Evolutionary conservation across 371 early-diverging fungal genomes (phyloP).

Genomic region (Haplosporangium sp.): DNA sequence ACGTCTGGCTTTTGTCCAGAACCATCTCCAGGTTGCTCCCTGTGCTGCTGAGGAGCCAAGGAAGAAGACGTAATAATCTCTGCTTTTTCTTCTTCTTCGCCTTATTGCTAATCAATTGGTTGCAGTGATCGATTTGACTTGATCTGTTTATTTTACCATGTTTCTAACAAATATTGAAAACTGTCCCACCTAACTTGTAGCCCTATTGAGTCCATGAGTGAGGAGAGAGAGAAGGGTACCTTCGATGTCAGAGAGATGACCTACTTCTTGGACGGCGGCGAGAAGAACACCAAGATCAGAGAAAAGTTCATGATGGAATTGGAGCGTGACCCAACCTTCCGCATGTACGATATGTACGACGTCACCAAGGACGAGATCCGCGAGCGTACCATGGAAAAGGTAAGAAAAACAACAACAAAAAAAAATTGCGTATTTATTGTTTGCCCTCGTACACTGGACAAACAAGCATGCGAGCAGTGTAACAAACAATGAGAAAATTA

Average conservation of each 20-base stretch:
- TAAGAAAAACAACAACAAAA: conserved; percentile 16
- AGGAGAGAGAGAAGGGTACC: conserved; percentile 82
- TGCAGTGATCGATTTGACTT: neutral
- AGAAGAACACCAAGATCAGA: conserved; percentile 74
- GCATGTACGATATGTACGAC: conserved; percentile 85
- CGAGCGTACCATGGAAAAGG: conserved; percentile 91
- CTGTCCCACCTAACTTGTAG: conserved; percentile 11
- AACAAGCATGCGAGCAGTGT: neutral
- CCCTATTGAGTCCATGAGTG: conserved; percentile 55
- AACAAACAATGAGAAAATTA: conserved; percentile 1
- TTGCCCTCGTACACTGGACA: neutral
- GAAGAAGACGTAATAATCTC: conserved; percentile 41
- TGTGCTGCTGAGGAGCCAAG: conserved; percentile 47
- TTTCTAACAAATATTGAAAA: too few species aligned
- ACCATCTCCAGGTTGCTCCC: conserved; percentile 45
- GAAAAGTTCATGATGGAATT: conserved; percentile 88
- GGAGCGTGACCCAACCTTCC: conserved; percentile 90
- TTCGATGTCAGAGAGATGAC: conserved; percentile 86
- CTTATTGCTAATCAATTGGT: neutral
- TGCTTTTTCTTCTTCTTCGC: neutral
- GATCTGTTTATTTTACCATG: neutral
- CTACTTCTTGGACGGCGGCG: conserved; percentile 85
- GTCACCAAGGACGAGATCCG: conserved; percentile 82
- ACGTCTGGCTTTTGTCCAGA: conserved; percentile 53
- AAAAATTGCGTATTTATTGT: neutral